Base-by-base conservation (phyloP, 257 asterid genomes). In the Jacaranda copaia region DNA sequence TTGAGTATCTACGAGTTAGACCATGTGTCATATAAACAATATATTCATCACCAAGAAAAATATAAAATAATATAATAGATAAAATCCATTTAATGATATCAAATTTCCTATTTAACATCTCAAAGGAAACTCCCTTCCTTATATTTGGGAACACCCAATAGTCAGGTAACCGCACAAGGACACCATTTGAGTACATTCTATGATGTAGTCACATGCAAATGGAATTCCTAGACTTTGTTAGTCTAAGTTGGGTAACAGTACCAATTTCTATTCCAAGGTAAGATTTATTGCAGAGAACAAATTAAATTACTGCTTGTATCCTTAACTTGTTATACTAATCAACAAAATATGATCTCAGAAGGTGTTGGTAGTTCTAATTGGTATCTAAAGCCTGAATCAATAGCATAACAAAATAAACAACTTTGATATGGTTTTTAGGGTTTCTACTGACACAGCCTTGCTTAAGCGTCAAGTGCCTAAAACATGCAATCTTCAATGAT, bases 241-340 rank as follows among this genome's bases (percentile, higher is more conserved):
- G 32, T 42, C 56, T 12, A 58, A 72, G 58, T 58, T 72, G n/a
- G 51, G 52, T 64, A 35, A 53, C 60, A 57, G n/a, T 40, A 40
- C 45, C 32, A 32, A 32, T 48, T 56, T 25, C 32, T 25, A 25
- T 25, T 25, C 32, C 32, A 25, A 52, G 8, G 9, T 56, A 35
- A 70, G 15, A 49, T 59, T 43, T 25, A 59, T 7, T 73, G 46
- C 56, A 13, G 48, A 25, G 32, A 38, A 64, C 40, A 16, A 18
- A 51, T 12, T 36, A 51, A 49, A 51, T 45, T 38, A 52, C 32
- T 32, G 16, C 42, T 4, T 2, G 12, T 74, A 51, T 15, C 48
- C 11, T 48, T 49, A 36, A 32, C 61, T 40, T 19, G 15, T 16
- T 18, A 64, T 51, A 63, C 63, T 39, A 67, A 32, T 19, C 42